phyloP scores from a whole-genome alignment of 1,139 yeast genomes.

The Candida freyschussii region DNA sequence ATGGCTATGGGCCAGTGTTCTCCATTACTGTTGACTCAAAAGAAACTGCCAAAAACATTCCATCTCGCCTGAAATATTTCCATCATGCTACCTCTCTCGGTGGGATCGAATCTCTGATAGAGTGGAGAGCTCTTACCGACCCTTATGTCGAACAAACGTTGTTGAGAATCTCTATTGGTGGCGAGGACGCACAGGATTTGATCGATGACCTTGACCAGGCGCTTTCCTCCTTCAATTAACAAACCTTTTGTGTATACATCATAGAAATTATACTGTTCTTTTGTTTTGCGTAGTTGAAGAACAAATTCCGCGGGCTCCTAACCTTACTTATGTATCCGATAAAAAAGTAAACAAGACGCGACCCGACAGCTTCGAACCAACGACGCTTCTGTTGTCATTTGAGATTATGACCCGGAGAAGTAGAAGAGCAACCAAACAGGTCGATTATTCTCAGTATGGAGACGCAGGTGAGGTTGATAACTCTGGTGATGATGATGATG shows the following conservation, averaged over 20 bases:
- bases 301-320: too few relatives aligned
- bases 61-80: constrained; percentile 63
- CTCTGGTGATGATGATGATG: constrained; percentile 19
- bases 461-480: constrained; percentile 12
- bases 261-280: too few relatives aligned
- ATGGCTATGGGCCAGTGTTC: constrained; percentile 72
- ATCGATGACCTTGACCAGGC: constrained; percentile 73
- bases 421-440: constrained; percentile 12
- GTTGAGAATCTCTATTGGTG: constrained; percentile 73
- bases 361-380: too few relatives aligned
- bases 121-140: constrained; percentile 85
- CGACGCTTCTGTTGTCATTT: too few relatives aligned
- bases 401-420: constrained; percentile 9
- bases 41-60: constrained; percentile 58
- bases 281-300: too few relatives aligned
- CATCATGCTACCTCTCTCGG: constrained; percentile 92
- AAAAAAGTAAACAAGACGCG: too few relatives aligned
- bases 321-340: too few relatives aligned
- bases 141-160: constrained; percentile 47
- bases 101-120: constrained; percentile 87
- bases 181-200: constrained; percentile 76
- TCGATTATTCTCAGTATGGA: constrained; percentile 16
- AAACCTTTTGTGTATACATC: too few relatives aligned
- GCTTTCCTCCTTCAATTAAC: constrained; percentile 28
- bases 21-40: constrained; percentile 50